Percentiles rank a stretch among this genome's conserved stretches.
phyloP scores from a whole-genome alignment of 495 filamentous ascomycete species.

The Pyronema domesticum region DNA sequence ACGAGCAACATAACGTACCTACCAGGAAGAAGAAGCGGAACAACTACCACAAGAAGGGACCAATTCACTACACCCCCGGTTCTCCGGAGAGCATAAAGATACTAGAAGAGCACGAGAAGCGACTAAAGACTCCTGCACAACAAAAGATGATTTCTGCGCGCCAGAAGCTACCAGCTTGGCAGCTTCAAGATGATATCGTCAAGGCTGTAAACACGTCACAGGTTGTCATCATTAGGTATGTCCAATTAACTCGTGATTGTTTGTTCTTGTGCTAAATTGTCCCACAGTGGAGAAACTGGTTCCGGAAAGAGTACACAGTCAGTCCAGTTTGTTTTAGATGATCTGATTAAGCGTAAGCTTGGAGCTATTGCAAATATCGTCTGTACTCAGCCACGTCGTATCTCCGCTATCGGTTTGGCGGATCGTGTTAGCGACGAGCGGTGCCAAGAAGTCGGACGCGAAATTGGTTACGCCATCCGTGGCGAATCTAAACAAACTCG shows the following conservation, averaged over 20 bases:
- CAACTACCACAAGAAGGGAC: slow-evolving; percentile 5
- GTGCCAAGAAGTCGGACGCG: slow-evolving; percentile 61
- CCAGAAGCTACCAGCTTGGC: slow-evolving; percentile 72
- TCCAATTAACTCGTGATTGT: not conserved
- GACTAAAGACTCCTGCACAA: slow-evolving; percentile 36
- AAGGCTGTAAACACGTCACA: slow-evolving; percentile 52
- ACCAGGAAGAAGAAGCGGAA: slow-evolving; percentile 26
- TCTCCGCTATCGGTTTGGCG: slow-evolving; percentile 82
- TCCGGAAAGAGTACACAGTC: slow-evolving; percentile 95
- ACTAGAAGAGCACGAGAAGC: slow-evolving; percentile 24
- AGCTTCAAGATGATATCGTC: slow-evolving; percentile 56
- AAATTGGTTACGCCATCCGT: slow-evolving; percentile 87
- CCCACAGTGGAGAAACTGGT: slow-evolving; percentile 69
- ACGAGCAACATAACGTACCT: slow-evolving; percentile 26
- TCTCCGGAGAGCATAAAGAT: slow-evolving; percentile 28
- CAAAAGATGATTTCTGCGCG: slow-evolving; percentile 53
- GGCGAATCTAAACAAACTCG: slow-evolving; percentile 60
- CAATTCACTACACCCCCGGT: slow-evolving; percentile 26
- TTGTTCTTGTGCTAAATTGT: not conserved
- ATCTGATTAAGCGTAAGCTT: slow-evolving; percentile 58
- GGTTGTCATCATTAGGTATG: slow-evolving; percentile 58
- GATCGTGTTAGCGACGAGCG: slow-evolving; percentile 90
- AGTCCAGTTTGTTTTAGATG: slow-evolving; percentile 88
- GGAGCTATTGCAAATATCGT: slow-evolving; percentile 77
- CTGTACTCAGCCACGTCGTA: slow-evolving; percentile 86